phyloP scores from a whole-genome alignment of 2,329 filamentous ascomycete genomes.

The Raffaelea albimanens region DNA sequence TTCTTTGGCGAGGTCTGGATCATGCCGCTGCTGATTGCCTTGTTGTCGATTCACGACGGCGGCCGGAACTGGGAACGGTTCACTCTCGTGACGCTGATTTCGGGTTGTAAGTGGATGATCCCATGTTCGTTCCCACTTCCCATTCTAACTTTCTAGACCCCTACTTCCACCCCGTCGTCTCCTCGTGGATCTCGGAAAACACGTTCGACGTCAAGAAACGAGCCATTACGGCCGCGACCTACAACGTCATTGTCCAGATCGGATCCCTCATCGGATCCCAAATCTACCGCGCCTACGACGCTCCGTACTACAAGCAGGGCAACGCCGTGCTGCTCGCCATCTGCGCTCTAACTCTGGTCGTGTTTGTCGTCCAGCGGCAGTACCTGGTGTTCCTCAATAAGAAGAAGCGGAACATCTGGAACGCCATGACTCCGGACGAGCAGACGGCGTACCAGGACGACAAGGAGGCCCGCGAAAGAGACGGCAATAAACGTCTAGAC shows the following conservation, averaged over 20 bases:
- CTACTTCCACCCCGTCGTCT: slow-evolving; percentile 2
- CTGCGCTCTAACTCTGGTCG: slow-evolving; percentile 35
- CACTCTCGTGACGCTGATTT: slow-evolving; percentile 34
- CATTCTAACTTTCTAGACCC: not conserved
- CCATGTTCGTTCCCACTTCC: not conserved
- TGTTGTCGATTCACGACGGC: slow-evolving; percentile 37
- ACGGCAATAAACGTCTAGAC: slow-evolving; percentile 34
- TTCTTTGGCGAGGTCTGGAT: slow-evolving; percentile 17
- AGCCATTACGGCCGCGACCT: slow-evolving; percentile 3
- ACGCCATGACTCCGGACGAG: slow-evolving; percentile 36
- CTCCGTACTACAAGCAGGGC: slow-evolving; percentile 42
- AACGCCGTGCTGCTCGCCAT: slow-evolving; percentile 45
- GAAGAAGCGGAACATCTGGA: slow-evolving; percentile 35
- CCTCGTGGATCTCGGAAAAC: slow-evolving; percentile 4
- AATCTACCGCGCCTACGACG: slow-evolving; percentile 46
- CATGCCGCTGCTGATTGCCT: slow-evolving; percentile 39
- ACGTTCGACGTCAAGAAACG: slow-evolving; percentile 10
- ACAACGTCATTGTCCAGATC: slow-evolving; percentile 24
- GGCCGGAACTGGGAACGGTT: slow-evolving; percentile 43
- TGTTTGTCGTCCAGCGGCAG: slow-evolving; percentile 39
- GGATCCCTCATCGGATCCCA: slow-evolving; percentile 24
- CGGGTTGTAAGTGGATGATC: slow-evolving; percentile 24
- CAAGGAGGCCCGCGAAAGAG: slow-evolving; percentile 19
- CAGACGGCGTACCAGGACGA: slow-evolving; percentile 33
- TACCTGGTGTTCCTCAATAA: slow-evolving; percentile 42